These are phyloP conservation scores for Cladosporium sp. DNA, from an alignment of 2,329 filamentous ascomycete species.

Conservation along the genomic window DNA sequence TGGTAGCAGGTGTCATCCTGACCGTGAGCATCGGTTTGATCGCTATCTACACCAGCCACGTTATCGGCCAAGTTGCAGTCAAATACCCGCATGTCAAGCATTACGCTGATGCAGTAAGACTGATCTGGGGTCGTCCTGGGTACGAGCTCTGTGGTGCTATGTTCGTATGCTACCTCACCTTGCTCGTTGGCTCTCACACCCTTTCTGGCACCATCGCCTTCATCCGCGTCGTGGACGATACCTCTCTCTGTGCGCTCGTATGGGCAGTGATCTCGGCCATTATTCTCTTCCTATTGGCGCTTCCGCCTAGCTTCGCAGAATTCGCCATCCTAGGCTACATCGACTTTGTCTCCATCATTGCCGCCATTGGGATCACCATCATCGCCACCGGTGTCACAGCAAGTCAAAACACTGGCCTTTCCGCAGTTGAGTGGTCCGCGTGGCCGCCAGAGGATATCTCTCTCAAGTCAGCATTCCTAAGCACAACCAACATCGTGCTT, in stretches of 20 bases:
- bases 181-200: constrained; percentile 42
- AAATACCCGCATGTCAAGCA: constrained; percentile 42
- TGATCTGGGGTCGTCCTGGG: constrained; percentile 41
- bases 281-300: constrained; percentile 32
- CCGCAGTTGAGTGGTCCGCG: constrained; percentile 30
- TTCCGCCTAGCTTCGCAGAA: constrained; percentile 34
- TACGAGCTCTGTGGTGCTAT: constrained; percentile 41
- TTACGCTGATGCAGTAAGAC: constrained; percentile 41
- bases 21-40: constrained; percentile 53
- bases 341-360: constrained; percentile 34
- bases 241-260: constrained; percentile 38
- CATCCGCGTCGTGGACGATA: constrained; percentile 36
- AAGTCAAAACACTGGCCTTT: constrained; percentile 22
- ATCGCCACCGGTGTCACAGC: constrained; percentile 32
- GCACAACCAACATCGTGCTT: constrained; percentile 68
- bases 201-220: constrained; percentile 45
- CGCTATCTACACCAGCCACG: constrained; percentile 59
- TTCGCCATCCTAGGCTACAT: constrained; percentile 34
- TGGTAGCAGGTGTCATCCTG: constrained; percentile 54
- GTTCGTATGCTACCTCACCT: constrained; percentile 40
- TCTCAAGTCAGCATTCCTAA: constrained; percentile 57
- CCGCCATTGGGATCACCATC: constrained; percentile 33
- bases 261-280: constrained; percentile 42
- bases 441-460: constrained; percentile 33
- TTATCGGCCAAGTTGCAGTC: constrained; percentile 59